These are phyloP conservation scores for Agaricus subrufescens DNA, from an alignment of 768 basidiomycete species.

Conservation along the genomic window DNA sequence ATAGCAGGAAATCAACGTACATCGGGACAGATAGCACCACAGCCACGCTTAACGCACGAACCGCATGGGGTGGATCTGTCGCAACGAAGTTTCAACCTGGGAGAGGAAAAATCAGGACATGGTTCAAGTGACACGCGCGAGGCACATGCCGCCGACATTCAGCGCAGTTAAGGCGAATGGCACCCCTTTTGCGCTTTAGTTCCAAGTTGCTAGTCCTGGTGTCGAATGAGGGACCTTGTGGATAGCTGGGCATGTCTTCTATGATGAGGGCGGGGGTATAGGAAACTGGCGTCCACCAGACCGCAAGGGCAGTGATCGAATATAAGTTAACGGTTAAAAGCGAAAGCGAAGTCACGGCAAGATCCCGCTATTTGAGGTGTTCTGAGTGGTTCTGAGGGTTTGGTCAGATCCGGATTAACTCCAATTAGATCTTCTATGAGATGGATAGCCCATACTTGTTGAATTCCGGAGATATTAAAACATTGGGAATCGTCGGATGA, in stretches of 20 bases:
- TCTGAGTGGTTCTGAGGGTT: no score
- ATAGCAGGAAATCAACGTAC: conserved; percentile 30
- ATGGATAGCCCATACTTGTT: no score
- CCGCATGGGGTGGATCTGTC: conserved; percentile 75
- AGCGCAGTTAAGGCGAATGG: conserved; percentile 73
- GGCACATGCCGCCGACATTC: conserved; percentile 64
- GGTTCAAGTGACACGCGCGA: conserved; percentile 7
- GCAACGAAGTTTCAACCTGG: conserved; percentile 67
- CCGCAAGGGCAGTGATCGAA: neutral
- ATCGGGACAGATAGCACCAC: conserved; percentile 80
- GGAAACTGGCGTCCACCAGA: neutral
- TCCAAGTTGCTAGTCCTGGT: neutral
- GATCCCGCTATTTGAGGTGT: no score
- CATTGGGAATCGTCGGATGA: no score
- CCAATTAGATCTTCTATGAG: no score
- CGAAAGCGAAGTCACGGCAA: no score
- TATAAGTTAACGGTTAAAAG: neutral
- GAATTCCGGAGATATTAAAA: no score
- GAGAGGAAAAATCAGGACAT: neutral
- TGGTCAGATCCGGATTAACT: no score
- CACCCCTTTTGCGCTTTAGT: conserved; percentile 59
- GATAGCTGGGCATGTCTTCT: neutral
- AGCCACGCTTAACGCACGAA: conserved; percentile 77
- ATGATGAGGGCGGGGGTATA: neutral
- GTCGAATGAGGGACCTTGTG: neutral